Evolutionary conservation across 495 filamentous ascomycete genomes (phyloP), one percentile per base, ranked within the genome.

Genomic region (Aspergillus steynii): DNA sequence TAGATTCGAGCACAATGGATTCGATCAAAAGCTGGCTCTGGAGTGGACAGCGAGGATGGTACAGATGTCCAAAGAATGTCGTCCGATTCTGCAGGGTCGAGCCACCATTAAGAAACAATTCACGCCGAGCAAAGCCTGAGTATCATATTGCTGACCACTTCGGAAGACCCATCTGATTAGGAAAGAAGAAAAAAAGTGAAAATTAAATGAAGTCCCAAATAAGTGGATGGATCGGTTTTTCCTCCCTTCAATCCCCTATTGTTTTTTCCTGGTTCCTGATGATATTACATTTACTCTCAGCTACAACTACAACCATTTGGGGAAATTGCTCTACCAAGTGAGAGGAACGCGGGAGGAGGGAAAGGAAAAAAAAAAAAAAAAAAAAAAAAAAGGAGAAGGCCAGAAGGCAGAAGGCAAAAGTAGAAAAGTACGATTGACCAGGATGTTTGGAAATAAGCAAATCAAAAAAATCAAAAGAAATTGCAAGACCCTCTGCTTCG

Each of bases 81-180:
- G 52, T 49, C 34, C 55, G 29, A 29, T 58, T 54, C 53, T 54
- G 55, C 54, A 62, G 50, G 60, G 53, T 49, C 53, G 29, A 59
- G 37, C 37, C 37, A 12, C 37, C 37, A 42, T 42, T 42, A 42
- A 42, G 37, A 42, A 42, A 42, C 37, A 42, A 14, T 12, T 14
- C 37, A 15, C 52, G 45, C 37, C 61, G 51, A 59, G 55, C 52
- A 27, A 37, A 58, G 34, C 34, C 31, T 29, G 42, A 62, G 60
- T 48, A 58, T 32, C 53, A 59, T 46, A 50, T 34, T 10, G 53
- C 48, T 53, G 55, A 62, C 60, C 55, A 54, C 12, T 27, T 62
- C 50, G 48, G 61, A 42, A 48, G 56, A 48, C 50, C 45, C 31
- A 58, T 61, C 63, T 65, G 59, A 65, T 62, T 62, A 65, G 59